Base-by-base conservation (phyloP, 495 filamentous ascomycete species). In the Daldinia childiae region DNA sequence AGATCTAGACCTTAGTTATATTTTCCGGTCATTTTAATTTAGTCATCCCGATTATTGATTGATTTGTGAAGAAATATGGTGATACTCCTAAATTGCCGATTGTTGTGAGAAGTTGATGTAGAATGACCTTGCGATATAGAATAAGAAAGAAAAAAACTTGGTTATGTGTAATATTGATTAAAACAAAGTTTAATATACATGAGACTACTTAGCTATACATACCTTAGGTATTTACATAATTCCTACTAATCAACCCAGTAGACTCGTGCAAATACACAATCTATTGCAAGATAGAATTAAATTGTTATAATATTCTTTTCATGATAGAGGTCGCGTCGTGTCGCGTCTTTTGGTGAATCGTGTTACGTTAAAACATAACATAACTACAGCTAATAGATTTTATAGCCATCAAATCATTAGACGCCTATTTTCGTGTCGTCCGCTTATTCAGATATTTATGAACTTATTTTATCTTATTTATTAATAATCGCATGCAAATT, bases 401-500 rank as follows among this genome's bases (percentile, higher is more conserved):
- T 32, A 32, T 32, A 32, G 29, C 29, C 29, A 32, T 32, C 29
- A 32, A 32, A 5, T 45, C 41, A 45, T 45, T 7, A 17, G 6
- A 45, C 7, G n/a, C 17, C n/a, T 7, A 19, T 8, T 45, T 45
- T 8, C 6, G 41, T 21, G 6, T 19, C 3, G 21, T 45, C n/a
- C n/a, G 41, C 43, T 24, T 21, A 12, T 48, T 11, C 9, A 26
- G 41, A 41, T 55, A 38, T 61, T 6, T 27, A 32, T 9, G 30
- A 36, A 6, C 0, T 9, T 30, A 15, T 54, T 29, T 29, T 38
- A 14, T 17, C 17, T 27, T 11, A 43, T 30, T 30, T 64, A 64
- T 58, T 64, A 43, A 17, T 58, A 54, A 43, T 17, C 4, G 1
- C 29, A 52, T 45, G 17, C 27, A 36, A 50, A 62, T 26, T 34